Evolutionary conservation across 2,329 filamentous ascomycete species (phyloP).

Genomic region (Ceratocystis cubensis): DNA sequence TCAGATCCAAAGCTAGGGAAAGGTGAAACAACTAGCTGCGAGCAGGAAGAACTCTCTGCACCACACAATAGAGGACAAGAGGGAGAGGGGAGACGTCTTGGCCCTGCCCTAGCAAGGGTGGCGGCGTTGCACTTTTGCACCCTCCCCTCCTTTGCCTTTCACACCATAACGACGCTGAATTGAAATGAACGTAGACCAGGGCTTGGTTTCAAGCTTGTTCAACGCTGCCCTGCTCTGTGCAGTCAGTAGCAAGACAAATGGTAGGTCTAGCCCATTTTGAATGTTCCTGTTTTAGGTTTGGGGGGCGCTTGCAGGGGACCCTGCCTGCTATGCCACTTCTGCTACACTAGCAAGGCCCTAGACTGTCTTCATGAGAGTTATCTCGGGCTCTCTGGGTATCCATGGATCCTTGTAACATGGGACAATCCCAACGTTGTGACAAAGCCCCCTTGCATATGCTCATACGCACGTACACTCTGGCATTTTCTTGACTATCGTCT

Average conservation of each 20-base stretch:
- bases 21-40: background rate
- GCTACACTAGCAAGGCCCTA: background rate
- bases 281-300: slow-evolving; percentile 3
- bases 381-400: background rate
- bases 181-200: background rate
- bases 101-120: no score
- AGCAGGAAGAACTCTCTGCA: background rate
- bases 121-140: background rate
- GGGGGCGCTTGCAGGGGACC: background rate
- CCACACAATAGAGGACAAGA: no score
- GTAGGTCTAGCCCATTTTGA: background rate
- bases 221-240: background rate
- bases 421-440: background rate
- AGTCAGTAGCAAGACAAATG: background rate
- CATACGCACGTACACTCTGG: background rate
- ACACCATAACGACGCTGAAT: background rate
- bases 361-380: background rate
- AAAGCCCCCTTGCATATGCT: slow-evolving; percentile 3
- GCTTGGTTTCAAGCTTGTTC: slow-evolving; percentile 8
- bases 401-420: background rate
- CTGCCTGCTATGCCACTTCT: background rate
- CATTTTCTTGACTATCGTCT: background rate
- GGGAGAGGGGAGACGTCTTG: no score
- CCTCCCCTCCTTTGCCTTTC: background rate
- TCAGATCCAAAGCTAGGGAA: background rate